Base-by-base conservation (phyloP, 176 grass and related monocot species). In the Triticum timopheevii region DNA sequence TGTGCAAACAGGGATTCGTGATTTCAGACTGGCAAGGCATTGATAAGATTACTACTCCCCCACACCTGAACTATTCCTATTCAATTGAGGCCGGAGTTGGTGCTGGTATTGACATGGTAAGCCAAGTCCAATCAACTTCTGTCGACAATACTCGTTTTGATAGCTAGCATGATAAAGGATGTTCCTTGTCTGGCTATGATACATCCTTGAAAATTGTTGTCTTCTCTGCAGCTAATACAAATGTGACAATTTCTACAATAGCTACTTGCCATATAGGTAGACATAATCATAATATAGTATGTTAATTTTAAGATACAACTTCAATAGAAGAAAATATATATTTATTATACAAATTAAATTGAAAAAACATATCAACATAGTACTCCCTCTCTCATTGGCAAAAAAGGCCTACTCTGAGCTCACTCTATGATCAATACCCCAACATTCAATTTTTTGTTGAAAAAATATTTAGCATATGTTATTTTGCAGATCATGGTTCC, bases 21-120 rank as follows among this genome's bases (percentile, higher is more conserved):
- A 95, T 95, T 56, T 89, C 93, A 0, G 93, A 95, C 61, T 93
- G 86, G 86, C 69, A 93, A 89, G 93, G 93, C 23, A 93, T 95
- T 76, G 93, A 95, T 61, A 72, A 47, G 33, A 91, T 95, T 13
- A 95, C 93, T 2, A 30, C 24, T 28, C 86, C 93, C 85, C 75
- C 76, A 2, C 71, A 89, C 12, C 5, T 77, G 10, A 95, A 95
- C 64, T 95, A 95, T 36, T 79, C 90, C 7, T 95, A 93, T 22
- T 95, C 93, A 33, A 63, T 95, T 47, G 56, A 89, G 83, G 84
- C 93, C 12, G 85, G 85, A 36, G 22, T 95, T 74, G 73, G 78
- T 87, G 93, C 93, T 7, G 93, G 93, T 13, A 91, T 95, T 64
- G 91, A 95, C 42, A 91, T 95, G 93, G 93, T 93, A 42, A 89